phyloP scores from a whole-genome alignment of 2,329 filamentous ascomycete genomes.

The Setomelanomma holmii region DNA sequence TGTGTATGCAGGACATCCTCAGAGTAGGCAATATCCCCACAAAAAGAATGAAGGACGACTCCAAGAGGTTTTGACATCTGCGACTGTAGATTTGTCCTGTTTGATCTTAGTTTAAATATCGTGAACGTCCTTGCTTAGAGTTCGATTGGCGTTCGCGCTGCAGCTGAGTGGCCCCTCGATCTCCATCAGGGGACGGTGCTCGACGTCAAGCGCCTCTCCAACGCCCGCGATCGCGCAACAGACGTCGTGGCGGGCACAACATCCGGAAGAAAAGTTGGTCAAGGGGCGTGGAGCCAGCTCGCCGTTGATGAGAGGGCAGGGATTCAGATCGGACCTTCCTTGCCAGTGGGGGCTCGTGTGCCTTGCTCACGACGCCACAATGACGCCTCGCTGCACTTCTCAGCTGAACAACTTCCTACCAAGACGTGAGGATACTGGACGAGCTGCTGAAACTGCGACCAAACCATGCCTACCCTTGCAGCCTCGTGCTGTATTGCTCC shows the following conservation, averaged over 20 bases:
- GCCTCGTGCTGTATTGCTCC: conserved; percentile 41
- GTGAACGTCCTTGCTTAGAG: conserved; percentile 3
- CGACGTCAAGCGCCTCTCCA: neutral
- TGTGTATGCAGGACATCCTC: conserved; percentile 3
- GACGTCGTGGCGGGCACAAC: conserved; percentile 6
- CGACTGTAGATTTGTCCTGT: neutral
- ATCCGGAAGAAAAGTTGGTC: conserved; percentile 15
- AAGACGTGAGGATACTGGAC: conserved; percentile 29
- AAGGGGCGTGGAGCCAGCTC: conserved; percentile 19
- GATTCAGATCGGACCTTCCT: conserved; percentile 27
- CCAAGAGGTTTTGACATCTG: neutral
- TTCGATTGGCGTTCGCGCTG: conserved; percentile 27
- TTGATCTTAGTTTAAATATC: neutral
- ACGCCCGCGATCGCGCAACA: conserved; percentile 10
- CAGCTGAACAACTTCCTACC: conserved; percentile 41
- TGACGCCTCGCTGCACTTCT: conserved; percentile 38
- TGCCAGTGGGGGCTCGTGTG: conserved; percentile 21
- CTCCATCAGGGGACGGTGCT: conserved; percentile 9
- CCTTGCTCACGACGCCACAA: conserved; percentile 31
- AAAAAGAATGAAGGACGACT: conserved; percentile 13
- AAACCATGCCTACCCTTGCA: conserved; percentile 38
- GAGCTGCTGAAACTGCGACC: conserved; percentile 32
- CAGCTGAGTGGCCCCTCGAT: conserved; percentile 18
- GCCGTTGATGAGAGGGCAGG: conserved; percentile 21
- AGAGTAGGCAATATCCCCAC: conserved; percentile 10